phyloP scores from a whole-genome alignment of 1,284 basidiomycete genomes.

The Acaromyces ingoldii region DNA sequence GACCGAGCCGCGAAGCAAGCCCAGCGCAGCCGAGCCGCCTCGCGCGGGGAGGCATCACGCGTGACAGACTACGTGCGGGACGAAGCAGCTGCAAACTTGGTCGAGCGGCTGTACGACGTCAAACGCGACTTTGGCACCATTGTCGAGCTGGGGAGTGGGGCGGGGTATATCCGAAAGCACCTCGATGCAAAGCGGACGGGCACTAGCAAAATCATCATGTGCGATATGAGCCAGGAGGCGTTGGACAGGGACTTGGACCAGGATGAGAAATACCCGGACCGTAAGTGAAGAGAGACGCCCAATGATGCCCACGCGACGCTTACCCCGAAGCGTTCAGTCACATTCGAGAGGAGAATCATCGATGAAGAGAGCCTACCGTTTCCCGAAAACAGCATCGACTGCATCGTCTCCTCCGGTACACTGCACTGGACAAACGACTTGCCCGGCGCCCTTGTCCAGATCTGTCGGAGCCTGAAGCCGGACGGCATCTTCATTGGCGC shows the following conservation, averaged over 20 bases:
- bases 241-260: conserved; percentile 32
- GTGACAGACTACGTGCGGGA: conserved; percentile 87
- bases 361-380: conserved; percentile 55
- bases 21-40: conserved; percentile 74
- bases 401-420: conserved; percentile 81
- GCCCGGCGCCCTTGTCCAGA: conserved; percentile 85
- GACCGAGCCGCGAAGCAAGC: conserved; percentile 75
- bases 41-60: conserved; percentile 58
- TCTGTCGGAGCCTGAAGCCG: conserved; percentile 75
- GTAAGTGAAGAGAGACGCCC: not conserved
- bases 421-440: conserved; percentile 98
- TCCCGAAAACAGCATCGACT: conserved; percentile 74
- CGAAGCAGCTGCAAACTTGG: conserved; percentile 81
- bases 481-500: conserved; percentile 94
- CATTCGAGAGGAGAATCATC: conserved; percentile 40
- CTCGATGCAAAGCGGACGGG: conserved; percentile 66
- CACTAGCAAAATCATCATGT: conserved; percentile 68
- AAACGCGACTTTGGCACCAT: conserved; percentile 75
- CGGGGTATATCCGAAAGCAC: conserved; percentile 83
- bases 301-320: not conserved
- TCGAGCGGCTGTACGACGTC: conserved; percentile 83
- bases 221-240: conserved; percentile 66
- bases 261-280: conserved; percentile 27
- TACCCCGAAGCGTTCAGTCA: conserved; percentile 9
- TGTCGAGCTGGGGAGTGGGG: conserved; percentile 87